A percentile compares a stretch with the other conserved stretches of the same genome.
phyloP scores from a whole-genome alignment of 345 rosid genomes.

The Pseudoturritis turrita region DNA sequence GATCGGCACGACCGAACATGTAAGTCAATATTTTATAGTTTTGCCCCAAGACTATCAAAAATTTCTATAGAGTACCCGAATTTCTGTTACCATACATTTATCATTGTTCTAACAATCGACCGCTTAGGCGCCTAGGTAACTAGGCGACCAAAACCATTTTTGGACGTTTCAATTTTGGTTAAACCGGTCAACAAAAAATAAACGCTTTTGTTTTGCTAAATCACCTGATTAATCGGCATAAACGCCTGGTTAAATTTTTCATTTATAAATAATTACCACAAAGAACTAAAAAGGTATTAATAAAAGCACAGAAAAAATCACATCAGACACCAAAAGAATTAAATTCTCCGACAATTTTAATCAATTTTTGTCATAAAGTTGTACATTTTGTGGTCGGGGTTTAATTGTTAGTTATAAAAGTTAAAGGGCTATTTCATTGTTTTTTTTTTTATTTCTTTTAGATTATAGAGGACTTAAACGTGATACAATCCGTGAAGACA shows the following conservation, averaged over 20 bases:
- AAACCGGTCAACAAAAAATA: too few species aligned
- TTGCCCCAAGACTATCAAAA: neutral
- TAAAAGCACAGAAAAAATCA: neutral
- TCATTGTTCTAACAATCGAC: neutral
- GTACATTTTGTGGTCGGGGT: neutral
- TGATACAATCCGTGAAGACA: slow-evolving; percentile 54
- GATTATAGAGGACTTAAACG: slow-evolving; percentile 71
- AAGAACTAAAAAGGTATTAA: too few species aligned
- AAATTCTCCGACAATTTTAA: neutral
- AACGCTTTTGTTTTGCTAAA: too few species aligned
- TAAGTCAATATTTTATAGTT: slow-evolving; percentile 24
- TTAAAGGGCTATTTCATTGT: neutral
- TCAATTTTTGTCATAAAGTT: slow-evolving; percentile 9
- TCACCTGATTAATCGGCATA: too few species aligned
- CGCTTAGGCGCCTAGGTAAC: too few species aligned
- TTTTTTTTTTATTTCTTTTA: slow-evolving; percentile 19
- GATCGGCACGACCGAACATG: slow-evolving; percentile 80
- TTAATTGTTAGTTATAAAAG: neutral
- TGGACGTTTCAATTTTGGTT: too few species aligned
- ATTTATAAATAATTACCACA: too few species aligned
- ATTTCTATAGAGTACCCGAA: neutral
- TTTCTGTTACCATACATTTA: neutral
- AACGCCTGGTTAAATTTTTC: too few species aligned
- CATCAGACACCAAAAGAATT: neutral
- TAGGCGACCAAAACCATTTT: too few species aligned